Evolutionary conservation across 352 stramenopile species (phyloP), one percentile per base, ranked within the genome.

Genomic region (Globisporangium camurandrum): DNA sequence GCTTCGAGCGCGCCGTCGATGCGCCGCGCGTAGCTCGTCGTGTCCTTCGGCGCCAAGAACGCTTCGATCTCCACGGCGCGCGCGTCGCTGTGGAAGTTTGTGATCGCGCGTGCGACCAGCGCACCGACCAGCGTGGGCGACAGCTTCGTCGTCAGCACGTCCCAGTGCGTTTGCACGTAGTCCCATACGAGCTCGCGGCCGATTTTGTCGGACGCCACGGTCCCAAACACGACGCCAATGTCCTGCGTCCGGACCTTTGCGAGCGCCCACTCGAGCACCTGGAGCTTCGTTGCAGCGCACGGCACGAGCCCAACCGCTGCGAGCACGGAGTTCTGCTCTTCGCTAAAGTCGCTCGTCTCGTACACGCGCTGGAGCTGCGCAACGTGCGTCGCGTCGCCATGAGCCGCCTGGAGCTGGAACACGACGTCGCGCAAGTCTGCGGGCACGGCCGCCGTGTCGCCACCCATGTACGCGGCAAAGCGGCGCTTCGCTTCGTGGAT

Each of bases 201-300:
- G 19, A 61, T 39, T 17, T 62, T 62, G 30, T 85, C 69, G 39
- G 57, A 67, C 3, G 70, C 70, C 19, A 93, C 70, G 30, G 76
- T 74, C 10, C 41, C 60, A 44, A 94, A 77, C 4, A 75, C 56
- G 4, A 51, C 56, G 17, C 67, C 61, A 40, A 84, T 74, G 31
- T 94, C 80, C 56, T 94, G 81, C 19, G 66, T 63, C 1, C 79
- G 75, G 10, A 91, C 75, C 34, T 71, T 70, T 12, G 69, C 62
- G 3, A 95, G 49, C 2, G 74, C 67, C 73, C 78, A 95, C 42
- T 90, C 69, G n/a, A 95, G 66, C 12, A 86, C 71, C 43, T 82
- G 66, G 30, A 61, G 61, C 56, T 92, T 82, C 6, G 67, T 33
- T 12, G 51, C 36, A 20, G 61, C 47, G 39, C 69, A 51, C 20